phyloP scores from a whole-genome alignment of 2,329 filamentous ascomycete genomes.

The Rhexocercosporidium sp. region DNA sequence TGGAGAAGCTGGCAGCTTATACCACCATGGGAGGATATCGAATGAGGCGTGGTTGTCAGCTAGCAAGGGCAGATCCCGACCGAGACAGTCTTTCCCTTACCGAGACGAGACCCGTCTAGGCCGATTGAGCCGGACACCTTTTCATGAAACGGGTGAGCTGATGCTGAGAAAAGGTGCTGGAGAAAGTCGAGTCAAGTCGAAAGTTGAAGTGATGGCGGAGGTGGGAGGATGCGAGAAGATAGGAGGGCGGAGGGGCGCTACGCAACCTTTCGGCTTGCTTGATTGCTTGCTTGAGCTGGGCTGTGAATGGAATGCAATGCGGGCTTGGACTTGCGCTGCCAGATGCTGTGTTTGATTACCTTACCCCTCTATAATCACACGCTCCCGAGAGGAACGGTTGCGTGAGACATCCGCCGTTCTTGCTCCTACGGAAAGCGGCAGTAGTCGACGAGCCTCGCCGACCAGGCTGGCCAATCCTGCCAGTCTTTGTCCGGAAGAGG shows the following conservation, averaged over 20 bases:
- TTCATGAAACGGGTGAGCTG: conserved; percentile 16
- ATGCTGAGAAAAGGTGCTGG: not conserved
- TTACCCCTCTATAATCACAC: conserved; percentile 28
- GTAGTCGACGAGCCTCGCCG: conserved; percentile 22
- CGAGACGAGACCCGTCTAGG: conserved; percentile 30
- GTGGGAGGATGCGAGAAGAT: not conserved
- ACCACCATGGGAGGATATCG: conserved; percentile 9
- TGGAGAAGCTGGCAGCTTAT: conserved; percentile 19
- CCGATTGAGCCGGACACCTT: conserved; percentile 27
- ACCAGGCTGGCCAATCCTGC: conserved; percentile 9
- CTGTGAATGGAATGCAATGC: conserved; percentile 19
- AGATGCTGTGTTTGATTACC: conserved; percentile 34
- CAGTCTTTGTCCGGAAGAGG: conserved; percentile 11
- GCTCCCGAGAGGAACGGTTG: conserved; percentile 24
- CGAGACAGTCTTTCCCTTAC: conserved; percentile 26
- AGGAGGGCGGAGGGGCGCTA: not conserved
- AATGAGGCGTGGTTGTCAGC: conserved; percentile 20
- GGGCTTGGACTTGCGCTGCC: conserved; percentile 21
- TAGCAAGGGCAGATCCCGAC: conserved; percentile 22
- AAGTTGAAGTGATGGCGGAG: not conserved
- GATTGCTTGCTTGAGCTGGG: conserved; percentile 11
- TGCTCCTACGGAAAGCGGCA: conserved; percentile 31
- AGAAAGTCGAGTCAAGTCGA: not conserved
- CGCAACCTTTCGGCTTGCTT: conserved; percentile 6
- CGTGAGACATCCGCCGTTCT: conserved; percentile 35